Evolutionary conservation across 129 eudicot species (phyloP), one percentile per base, ranked within the genome.

Genomic region (Mikania micrantha): DNA sequence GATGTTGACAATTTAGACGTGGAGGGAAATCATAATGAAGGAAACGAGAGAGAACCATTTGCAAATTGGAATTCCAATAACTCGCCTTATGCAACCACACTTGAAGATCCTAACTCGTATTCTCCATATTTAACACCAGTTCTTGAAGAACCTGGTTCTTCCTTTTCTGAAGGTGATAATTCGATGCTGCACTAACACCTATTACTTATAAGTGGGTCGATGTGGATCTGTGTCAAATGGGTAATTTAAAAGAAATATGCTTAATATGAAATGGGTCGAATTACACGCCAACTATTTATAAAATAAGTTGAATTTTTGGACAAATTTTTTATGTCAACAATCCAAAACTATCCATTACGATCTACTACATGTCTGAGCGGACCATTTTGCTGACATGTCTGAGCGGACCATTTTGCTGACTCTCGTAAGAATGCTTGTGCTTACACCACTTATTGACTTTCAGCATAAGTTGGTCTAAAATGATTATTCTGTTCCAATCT

Each of bases 81-180:
- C 61, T 57, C 87, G 19, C 59, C 79, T 25, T 75, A 84, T 65
- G 59, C 60, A 53, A 59, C 81, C 42, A 71, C 82, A 49, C 56
- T 38, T 5, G 96, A 88, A 54, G 91, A 83, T 70, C 91, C 90
- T 62, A 78, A 78, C 68, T 76, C 87, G 10, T 88, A 80, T 77
- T 85, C 97, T 72, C 91, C 98, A 50, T 76, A 76, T 81, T 73
- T 92, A 76, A 66, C 96, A 53, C 91, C 95, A 77, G 98, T 92
- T 69, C 98, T 79, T 34, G 98, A 92, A 81, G 96, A 92, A 76
- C 98, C 91, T 60, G 82, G 91, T 64, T 88, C 98, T 60, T 92
- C 98, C 5, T 82, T 78, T 74, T 92, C 96, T 60, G 98, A 92
- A 80, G 98, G 98, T 92, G 71, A 75, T 50, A 72, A 42, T 54